phyloP scores from a whole-genome alignment of 768 basidiomycete species.

The Mycena pura region DNA sequence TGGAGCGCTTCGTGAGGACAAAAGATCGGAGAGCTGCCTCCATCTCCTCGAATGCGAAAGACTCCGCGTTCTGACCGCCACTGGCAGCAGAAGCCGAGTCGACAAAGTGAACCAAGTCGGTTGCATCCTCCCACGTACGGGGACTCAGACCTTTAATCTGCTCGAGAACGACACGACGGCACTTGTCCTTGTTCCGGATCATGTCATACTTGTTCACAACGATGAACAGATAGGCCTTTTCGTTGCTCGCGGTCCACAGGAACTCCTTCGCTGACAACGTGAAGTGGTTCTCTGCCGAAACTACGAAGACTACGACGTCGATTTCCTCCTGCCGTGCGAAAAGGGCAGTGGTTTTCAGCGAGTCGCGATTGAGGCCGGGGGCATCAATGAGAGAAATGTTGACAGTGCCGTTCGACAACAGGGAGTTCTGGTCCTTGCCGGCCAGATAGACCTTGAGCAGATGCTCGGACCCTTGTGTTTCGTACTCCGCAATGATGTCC shows the following conservation, averaged over 20 bases:
- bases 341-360: constrained; percentile 90
- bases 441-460: constrained; percentile 89
- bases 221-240: constrained; percentile 98
- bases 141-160: constrained; percentile 95
- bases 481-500: constrained; percentile 77
- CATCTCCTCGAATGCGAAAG: constrained; percentile 85
- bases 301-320: constrained; percentile 97
- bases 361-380: constrained; percentile 96
- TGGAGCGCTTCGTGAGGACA: constrained; percentile 93
- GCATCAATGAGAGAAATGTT: constrained; percentile 99
- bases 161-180: constrained; percentile 85
- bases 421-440: constrained; percentile 80
- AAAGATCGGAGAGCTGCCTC: constrained; percentile 92
- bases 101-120: constrained; percentile 97
- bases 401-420: constrained; percentile 93
- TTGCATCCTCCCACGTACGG: constrained; percentile 87
- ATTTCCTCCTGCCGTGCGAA: constrained; percentile 98
- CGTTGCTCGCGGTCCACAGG: constrained; percentile 88
- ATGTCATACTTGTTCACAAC: constrained; percentile 98
- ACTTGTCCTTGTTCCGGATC: constrained; percentile 94
- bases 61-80: constrained; percentile 57
- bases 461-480: constrained; percentile 60
- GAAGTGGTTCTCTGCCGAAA: constrained; percentile 98
- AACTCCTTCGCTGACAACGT: constrained; percentile 96
- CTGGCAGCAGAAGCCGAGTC: constrained; percentile 83